Conservation (phyloP, 208 protist genomes). For the Leishmania tropica region DNA sequence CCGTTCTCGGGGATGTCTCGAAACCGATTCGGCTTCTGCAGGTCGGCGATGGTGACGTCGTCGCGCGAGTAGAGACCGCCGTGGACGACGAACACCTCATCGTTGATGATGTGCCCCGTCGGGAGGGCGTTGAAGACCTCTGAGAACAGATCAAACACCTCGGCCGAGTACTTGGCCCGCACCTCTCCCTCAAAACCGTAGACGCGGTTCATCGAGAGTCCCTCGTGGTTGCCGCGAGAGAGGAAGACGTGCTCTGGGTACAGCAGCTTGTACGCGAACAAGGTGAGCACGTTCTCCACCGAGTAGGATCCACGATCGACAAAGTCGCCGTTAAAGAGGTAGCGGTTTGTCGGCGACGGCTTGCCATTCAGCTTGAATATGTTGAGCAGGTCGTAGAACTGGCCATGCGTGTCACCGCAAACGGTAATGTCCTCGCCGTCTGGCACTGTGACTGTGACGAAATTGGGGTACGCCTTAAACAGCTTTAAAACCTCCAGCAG, state of each 20-base stretch:
- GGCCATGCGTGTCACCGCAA: conserved; percentile 99
- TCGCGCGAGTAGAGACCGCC: conserved; percentile 97
- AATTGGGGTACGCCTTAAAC: conserved; percentile 86
- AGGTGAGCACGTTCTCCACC: conserved; percentile 95
- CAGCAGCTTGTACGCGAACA: conserved; percentile 97
- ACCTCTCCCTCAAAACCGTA: conserved; percentile 99
- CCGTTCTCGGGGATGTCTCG: conserved; percentile 95
- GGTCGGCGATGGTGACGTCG: conserved; percentile 96
- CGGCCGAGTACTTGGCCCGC: conserved; percentile 93
- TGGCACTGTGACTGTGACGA: conserved; percentile 88
- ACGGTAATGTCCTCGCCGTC: conserved; percentile 94
- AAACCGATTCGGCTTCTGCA: conserved; percentile 95
- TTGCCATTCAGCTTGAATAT: conserved; percentile 95
- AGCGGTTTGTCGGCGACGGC: conserved; percentile 91
- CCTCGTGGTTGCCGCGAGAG: conserved; percentile 97
- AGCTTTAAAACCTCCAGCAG: conserved; percentile 79
- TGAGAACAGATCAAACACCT: conserved; percentile 94
- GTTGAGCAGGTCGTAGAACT: conserved; percentile 98
- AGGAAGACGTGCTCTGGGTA: conserved; percentile 96
- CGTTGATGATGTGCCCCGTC: conserved; percentile 93
- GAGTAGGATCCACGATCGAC: conserved; percentile 98
- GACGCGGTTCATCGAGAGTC: conserved; percentile 95
- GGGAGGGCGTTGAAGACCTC: conserved; percentile 97
- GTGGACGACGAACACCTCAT: conserved; percentile 95
- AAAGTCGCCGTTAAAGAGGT: conserved; percentile 97